These are phyloP conservation scores for Neurospora sp. DNA, from an alignment of 495 filamentous ascomycete species.

Conservation along the genomic window DNA sequence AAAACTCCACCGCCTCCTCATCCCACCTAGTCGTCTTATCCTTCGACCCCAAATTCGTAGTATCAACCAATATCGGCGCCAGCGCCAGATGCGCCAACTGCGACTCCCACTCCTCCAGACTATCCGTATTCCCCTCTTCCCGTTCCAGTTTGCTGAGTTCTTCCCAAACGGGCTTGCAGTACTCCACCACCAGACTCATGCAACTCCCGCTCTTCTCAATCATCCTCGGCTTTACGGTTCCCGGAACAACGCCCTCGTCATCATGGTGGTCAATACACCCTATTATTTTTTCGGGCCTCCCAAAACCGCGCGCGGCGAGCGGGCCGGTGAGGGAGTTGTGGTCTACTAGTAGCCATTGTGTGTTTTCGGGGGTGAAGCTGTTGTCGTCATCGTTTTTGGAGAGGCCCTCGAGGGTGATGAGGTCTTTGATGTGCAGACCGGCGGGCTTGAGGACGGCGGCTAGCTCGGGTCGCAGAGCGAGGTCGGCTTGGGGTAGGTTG, in stretches of 20 bases:
- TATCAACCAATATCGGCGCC: constrained; percentile 78
- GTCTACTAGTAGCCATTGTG: constrained; percentile 68
- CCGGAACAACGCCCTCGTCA: constrained; percentile 60
- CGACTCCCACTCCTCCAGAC: constrained; percentile 12
- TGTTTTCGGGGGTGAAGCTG: constrained; percentile 22
- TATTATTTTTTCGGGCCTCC: constrained; percentile 32
- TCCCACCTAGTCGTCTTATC: constrained; percentile 71
- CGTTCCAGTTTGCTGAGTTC: constrained; percentile 5
- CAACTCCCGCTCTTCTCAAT: constrained; percentile 71
- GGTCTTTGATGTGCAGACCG: constrained; percentile 31
- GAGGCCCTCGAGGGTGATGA: constrained; percentile 44
- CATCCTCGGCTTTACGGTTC: constrained; percentile 43
- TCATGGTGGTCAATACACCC: constrained; percentile 93
- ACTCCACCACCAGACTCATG: constrained; percentile 60
- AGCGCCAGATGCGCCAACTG: constrained; percentile 70
- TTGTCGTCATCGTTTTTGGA: background rate
- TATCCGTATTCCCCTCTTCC: background rate
- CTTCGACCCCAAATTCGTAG: constrained; percentile 55
- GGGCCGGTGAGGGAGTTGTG: constrained; percentile 68
- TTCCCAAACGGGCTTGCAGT: constrained; percentile 51
- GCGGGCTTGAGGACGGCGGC: constrained; percentile 39
- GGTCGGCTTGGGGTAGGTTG: constrained; percentile 60
- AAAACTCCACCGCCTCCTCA: constrained; percentile 49
- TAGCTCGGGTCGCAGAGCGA: constrained; percentile 74
- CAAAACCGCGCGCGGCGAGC: constrained; percentile 29